Evolutionary conservation across 179 eudicot species (phyloP).

Genomic region (Actinidia chinensis): DNA sequence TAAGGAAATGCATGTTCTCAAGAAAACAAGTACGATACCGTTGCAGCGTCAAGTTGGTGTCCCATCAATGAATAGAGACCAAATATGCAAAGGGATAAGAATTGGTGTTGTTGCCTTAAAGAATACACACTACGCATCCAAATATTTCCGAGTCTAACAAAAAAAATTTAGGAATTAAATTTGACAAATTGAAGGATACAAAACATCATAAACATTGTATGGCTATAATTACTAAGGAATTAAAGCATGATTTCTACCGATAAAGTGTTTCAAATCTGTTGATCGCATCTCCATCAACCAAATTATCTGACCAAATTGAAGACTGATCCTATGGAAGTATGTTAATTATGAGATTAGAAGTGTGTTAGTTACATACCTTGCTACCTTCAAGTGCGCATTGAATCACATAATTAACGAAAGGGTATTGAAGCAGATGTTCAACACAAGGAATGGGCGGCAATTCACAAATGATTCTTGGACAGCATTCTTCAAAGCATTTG

Average conservation of each 20-base stretch:
- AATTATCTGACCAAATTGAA: not conserved
- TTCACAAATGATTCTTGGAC: no score
- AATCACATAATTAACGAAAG: no score
- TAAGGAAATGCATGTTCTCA: not conserved
- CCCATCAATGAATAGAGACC: conserved; percentile 88
- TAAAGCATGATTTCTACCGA: conserved; percentile 52
- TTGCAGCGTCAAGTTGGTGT: conserved; percentile 92
- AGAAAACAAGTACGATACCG: conserved; percentile 49
- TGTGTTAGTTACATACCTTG: no score
- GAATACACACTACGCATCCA: conserved; percentile 99
- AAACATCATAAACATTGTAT: not conserved
- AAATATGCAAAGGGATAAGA: conserved; percentile 88
- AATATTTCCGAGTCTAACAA: conserved; percentile 78
- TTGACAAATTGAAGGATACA: conserved; percentile 1
- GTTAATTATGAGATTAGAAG: no score
- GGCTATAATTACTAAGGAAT: not conserved
- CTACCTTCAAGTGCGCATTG: no score
- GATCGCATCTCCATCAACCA: conserved; percentile 87
- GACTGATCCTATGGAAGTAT: no score
- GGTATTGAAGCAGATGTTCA: no score
- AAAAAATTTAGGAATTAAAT: conserved; percentile 1
- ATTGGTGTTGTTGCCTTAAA: conserved; percentile 99
- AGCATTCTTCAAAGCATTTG: no score
- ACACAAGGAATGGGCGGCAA: no score
- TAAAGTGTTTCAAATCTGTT: conserved; percentile 67